Evolutionary conservation across 306 rosid genomes (phyloP).

Genomic region (Pachyrhizus erosus): DNA sequence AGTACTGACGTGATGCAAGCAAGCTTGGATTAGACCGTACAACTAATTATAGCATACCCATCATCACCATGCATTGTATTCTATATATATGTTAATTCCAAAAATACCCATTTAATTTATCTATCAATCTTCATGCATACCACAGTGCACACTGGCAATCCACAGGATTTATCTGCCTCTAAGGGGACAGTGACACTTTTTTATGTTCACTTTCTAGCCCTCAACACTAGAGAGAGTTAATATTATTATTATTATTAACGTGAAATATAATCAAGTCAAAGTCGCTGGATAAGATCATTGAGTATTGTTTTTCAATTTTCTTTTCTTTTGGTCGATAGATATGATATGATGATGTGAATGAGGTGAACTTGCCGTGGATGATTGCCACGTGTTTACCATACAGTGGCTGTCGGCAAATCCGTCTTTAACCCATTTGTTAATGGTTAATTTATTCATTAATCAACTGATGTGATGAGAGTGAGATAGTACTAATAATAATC

Average conservation of each 20-base stretch:
- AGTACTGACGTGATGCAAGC: constrained; percentile 37
- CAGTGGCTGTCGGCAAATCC: constrained; percentile 57
- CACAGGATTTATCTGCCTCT: neutral
- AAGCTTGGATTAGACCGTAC: constrained; percentile 41
- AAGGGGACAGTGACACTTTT: neutral
- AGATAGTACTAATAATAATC: neutral
- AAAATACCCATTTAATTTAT: neutral
- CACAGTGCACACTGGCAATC: too few species aligned
- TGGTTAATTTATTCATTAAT: neutral
- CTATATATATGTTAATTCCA: neutral
- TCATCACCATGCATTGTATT: constrained; percentile 29
- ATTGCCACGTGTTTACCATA: constrained; percentile 16
- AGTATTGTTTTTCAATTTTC: neutral
- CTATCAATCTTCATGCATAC: neutral
- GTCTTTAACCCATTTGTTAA: constrained; percentile 38
- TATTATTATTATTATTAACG: neutral
- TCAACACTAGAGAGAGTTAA: too few species aligned
- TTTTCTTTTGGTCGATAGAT: neutral
- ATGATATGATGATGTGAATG: neutral
- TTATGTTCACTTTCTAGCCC: too few species aligned
- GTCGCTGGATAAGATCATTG: neutral
- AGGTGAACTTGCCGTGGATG: constrained; percentile 26
- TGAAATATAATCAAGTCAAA: neutral
- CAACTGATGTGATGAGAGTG: constrained; percentile 6
- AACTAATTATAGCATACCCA: constrained; percentile 43